A percentile compares a stretch with the other conserved stretches of the same genome.
Evolutionary conservation across 192 early-diverging fungal species (phyloP).

Genomic region (Geosiphon pyriformis): DNA sequence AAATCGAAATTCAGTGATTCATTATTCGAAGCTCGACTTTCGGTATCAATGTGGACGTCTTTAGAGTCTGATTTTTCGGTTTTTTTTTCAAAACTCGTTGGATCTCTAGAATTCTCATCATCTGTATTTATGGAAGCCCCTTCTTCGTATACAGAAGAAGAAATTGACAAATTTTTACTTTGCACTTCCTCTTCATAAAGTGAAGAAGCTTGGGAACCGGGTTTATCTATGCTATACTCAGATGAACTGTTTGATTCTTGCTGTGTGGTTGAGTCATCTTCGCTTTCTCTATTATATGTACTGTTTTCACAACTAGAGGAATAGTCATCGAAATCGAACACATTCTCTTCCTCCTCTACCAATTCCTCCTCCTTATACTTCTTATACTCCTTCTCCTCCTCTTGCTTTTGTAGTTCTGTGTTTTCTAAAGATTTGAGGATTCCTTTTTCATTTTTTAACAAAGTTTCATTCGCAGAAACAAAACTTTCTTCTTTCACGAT

Average conservation of each 20-base stretch:
- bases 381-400: not conserved
- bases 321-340: not conserved
- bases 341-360: not conserved
- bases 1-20: slow-evolving; percentile 3
- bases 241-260: not conserved
- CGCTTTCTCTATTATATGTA: not conserved
- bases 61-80: not conserved
- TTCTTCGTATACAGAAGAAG: not conserved
- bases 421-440: too few relatives aligned
- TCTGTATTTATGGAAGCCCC: not conserved
- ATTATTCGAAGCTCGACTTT: slow-evolving; percentile 9
- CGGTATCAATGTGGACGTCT: not conserved
- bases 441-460: too few relatives aligned
- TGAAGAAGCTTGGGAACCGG: not conserved
- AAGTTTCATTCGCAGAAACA: too few relatives aligned
- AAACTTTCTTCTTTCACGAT: not conserved
- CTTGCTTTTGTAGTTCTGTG: not conserved
- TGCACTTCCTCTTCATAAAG: not conserved
- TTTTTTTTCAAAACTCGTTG: not conserved
- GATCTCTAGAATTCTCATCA: not conserved
- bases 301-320: not conserved
- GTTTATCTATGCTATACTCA: not conserved
- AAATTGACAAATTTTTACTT: not conserved
- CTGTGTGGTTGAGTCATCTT: not conserved
- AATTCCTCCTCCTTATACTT: not conserved